These are phyloP conservation scores for Wallacemonas collosoma DNA, from an alignment of 208 protist genomes.

Conservation along the genomic window DNA sequence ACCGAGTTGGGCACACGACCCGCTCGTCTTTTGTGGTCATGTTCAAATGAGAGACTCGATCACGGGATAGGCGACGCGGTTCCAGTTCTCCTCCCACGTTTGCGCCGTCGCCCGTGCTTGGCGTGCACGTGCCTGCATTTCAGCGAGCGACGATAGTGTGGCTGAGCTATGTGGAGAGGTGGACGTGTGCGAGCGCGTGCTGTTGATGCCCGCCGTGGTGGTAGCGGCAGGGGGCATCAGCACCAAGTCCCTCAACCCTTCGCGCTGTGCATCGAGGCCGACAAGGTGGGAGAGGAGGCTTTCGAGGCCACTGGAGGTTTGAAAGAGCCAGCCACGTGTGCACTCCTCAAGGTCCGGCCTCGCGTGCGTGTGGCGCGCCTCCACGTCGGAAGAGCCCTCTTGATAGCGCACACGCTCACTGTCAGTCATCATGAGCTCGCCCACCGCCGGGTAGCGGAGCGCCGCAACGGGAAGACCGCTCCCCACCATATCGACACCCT, in stretches of 20 bases:
- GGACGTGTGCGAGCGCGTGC: neutral
- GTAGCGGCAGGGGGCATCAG: conserved; percentile 1
- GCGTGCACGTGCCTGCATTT: conserved; percentile 32
- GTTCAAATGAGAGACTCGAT: conserved; percentile 9
- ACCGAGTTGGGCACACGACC: neutral
- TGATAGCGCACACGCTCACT: conserved; percentile 3
- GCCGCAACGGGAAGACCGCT: conserved; percentile 92
- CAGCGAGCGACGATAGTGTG: neutral
- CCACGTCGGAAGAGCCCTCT: no score
- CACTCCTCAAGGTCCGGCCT: conserved; percentile 36
- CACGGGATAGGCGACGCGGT: conserved; percentile 39
- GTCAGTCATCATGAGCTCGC: conserved; percentile 81
- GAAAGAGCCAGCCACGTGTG: conserved; percentile 68
- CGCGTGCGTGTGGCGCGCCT: no score
- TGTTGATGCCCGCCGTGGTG: neutral
- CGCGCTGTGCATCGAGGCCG: conserved; percentile 24
- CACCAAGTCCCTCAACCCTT: neutral
- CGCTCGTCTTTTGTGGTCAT: no score
- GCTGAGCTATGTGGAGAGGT: neutral
- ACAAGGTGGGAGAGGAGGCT: conserved; percentile 45
- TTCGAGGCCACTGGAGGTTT: conserved; percentile 55
- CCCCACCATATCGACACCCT: conserved; percentile 97
- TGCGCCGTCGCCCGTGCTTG: conserved; percentile 25
- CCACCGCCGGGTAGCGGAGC: conserved; percentile 79
- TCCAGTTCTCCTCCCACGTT: conserved; percentile 79